These are phyloP conservation scores for Pseudognaphalium luteoalbum DNA, from an alignment of 129 eudicot genomes.

Conservation along the genomic window DNA sequence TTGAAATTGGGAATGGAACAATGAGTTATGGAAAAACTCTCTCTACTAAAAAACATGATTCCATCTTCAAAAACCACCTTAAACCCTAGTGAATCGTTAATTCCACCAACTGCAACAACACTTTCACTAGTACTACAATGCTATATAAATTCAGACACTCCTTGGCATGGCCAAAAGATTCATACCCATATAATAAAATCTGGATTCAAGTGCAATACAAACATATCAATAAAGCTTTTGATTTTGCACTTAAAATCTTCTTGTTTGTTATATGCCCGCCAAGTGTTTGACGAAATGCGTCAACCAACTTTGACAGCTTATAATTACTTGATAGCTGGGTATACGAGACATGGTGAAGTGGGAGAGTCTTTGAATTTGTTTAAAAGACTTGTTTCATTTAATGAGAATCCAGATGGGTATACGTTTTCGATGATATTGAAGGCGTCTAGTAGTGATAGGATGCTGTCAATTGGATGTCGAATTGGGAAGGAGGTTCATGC, in stretches of 20 bases:
- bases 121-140: conserved; percentile 52
- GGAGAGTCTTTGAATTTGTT: conserved; percentile 51
- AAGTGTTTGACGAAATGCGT: conserved; percentile 72
- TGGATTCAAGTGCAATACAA: conserved; percentile 62
- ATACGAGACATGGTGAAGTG: conserved; percentile 46
- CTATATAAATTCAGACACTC: conserved; percentile 72
- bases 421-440: conserved; percentile 83
- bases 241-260: conserved; percentile 57
- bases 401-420: conserved; percentile 73
- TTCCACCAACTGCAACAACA: conserved; percentile 33
- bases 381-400: conserved; percentile 38
- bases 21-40: conserved; percentile 26
- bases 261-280: conserved; percentile 59
- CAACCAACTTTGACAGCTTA: conserved; percentile 69
- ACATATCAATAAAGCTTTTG: conserved; percentile 73
- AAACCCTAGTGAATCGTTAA: conserved; percentile 1
- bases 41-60: conserved; percentile 18
- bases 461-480: conserved; percentile 16
- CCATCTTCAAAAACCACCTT: conserved; percentile 21
- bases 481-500: conserved; percentile 79
- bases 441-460: conserved; percentile 40
- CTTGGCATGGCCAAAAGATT: conserved; percentile 72
- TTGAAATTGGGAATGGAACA: not conserved
- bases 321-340: conserved; percentile 78
- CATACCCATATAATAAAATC: conserved; percentile 77